Evolutionary conservation across 2,329 filamentous ascomycete genomes (phyloP), one percentile per base, ranked within the genome.

Genomic region (Apiospora phragmitis): DNA sequence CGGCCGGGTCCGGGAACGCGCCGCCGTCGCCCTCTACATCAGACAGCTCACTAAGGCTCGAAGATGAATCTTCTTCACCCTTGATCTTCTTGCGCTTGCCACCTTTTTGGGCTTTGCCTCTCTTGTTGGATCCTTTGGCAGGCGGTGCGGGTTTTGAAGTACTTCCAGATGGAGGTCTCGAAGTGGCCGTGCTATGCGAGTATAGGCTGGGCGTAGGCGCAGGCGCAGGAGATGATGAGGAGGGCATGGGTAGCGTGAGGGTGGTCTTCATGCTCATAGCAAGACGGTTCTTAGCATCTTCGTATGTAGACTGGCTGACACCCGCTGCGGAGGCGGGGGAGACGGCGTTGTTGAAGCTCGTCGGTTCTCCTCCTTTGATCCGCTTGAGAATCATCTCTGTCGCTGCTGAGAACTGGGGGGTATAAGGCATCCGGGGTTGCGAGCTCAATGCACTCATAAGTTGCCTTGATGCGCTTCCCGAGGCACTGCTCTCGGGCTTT

Each of bases 321-420:
- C 78, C 76, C 6, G 78, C 73, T 0, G 77, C 76, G 1, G 80
- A 80, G 1, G 77, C 79, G 0, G 78, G 78, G 3, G 80, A 80
- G 4, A 83, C 76, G 1, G 79, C 80, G 0, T 79, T 79, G 26
- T 76, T 79, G 3, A 83, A 73, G 68, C 77, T 80, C 55, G 76
- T 78, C 1, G 79, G 75, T 49, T 81, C 80, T 32, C 77, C 79
- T 43, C 78, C 79, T 43, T 78, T 80, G 32, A 83, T 80, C 2
- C 81, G 75, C 66, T 81, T 79, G 3, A 83, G 75, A 11, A 83
- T 83, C 81, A 83, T 79, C 72, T 83, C 79, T 0, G 82, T 83
- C 1, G 81, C 77, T 11, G 81, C 79, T 0, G 80, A 78, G 72
- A 80, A 80, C 51, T 80, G 78, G 1, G 78, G 78, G 16, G 78